Conservation (phyloP, 441 rosid genomes). For the Adansonia gregorii region DNA sequence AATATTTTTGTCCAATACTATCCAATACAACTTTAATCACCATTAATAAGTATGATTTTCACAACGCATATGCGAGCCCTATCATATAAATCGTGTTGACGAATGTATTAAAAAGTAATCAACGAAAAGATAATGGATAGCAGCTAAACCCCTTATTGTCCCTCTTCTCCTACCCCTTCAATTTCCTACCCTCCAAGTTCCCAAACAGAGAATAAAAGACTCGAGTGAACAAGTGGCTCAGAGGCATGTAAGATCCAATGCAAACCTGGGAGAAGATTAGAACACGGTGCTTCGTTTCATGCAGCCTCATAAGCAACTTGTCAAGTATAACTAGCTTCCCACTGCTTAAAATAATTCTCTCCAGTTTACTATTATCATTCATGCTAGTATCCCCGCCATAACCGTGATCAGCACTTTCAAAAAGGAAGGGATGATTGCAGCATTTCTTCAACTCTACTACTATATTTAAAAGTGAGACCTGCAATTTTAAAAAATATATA, state of each 20-base stretch:
- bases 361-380: constrained; percentile 80
- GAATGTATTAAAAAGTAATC: too few species aligned
- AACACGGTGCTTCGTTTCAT: constrained; percentile 97
- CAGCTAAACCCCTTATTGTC: too few species aligned
- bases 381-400: constrained; percentile 82
- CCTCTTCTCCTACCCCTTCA: neutral
- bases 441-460: constrained; percentile 99
- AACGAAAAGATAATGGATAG: too few species aligned
- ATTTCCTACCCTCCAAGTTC: constrained; percentile 3
- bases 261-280: constrained; percentile 97
- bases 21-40: too few species aligned
- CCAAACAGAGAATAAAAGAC: neutral
- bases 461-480: constrained; percentile 99
- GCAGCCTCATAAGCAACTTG: constrained; percentile 92
- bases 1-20: too few species aligned
- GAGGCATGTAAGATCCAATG: constrained; percentile 24
- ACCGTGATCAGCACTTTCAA: constrained; percentile 99
- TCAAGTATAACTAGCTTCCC: constrained; percentile 99
- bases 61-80: too few species aligned
- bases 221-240: neutral
- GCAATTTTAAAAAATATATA: constrained; percentile 35
- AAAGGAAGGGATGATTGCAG: constrained; percentile 99
- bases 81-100: too few species aligned
- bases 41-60: too few species aligned
- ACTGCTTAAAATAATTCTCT: constrained; percentile 92